Percentiles rank a stretch among this genome's conserved stretches.
phyloP scores from a whole-genome alignment of 176 grass and related monocot species.

The Carex scoparia region DNA sequence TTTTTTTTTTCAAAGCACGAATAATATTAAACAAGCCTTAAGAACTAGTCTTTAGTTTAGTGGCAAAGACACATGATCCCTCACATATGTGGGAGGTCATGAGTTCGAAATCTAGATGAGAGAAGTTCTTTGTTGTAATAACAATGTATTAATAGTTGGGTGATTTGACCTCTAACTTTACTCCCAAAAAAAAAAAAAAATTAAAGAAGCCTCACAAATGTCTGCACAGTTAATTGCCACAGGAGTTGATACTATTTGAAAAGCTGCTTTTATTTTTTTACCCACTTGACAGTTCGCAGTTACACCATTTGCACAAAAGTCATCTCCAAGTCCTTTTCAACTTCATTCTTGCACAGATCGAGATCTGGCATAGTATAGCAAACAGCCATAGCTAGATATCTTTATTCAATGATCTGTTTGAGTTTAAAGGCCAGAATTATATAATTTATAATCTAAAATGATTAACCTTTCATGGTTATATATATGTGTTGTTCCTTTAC shows the following conservation, averaged over 20 bases:
- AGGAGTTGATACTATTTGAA: neutral
- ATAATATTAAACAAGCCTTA: too few relatives aligned
- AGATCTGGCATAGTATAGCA: neutral
- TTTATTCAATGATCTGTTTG: neutral
- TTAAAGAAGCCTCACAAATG: neutral
- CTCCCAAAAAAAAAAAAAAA: too few relatives aligned
- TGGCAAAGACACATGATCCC: too few relatives aligned
- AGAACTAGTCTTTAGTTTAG: too few relatives aligned
- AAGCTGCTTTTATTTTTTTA: slow-evolving; percentile 15
- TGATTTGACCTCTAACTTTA: too few relatives aligned
- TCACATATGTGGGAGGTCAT: too few relatives aligned
- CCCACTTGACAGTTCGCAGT: slow-evolving; percentile 18
- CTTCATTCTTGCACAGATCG: slow-evolving; percentile 2
- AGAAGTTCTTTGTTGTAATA: too few relatives aligned
- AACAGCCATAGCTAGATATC: neutral
- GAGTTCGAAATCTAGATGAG: too few relatives aligned
- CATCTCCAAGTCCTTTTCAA: slow-evolving; percentile 1
- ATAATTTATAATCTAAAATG: neutral
- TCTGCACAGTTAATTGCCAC: neutral
- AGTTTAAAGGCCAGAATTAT: neutral
- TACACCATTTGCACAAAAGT: slow-evolving; percentile 11
- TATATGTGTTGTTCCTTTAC: neutral
- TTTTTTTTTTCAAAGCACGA: too few relatives aligned
- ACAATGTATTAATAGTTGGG: too few relatives aligned
- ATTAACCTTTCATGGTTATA: neutral